Evolutionary conservation across 2,329 filamentous ascomycete species (phyloP).

Genomic region (Phyllosticta citrichinensis): DNA sequence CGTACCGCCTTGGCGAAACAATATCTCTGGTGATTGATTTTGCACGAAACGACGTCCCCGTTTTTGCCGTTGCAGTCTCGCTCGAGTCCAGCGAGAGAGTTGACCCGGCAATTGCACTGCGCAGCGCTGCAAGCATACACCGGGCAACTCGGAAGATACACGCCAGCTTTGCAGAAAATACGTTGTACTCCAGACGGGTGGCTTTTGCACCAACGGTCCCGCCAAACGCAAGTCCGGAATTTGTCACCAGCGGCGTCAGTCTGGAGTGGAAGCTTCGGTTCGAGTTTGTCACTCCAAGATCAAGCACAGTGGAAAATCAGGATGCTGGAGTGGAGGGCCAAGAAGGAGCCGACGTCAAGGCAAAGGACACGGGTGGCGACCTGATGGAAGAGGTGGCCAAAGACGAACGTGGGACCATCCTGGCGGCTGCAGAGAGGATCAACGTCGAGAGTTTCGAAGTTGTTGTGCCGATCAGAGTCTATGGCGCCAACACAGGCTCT

Average conservation of each 20-base stretch:
- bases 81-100: conserved; percentile 83
- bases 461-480: conserved; percentile 72
- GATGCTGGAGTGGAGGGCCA: conserved; percentile 21
- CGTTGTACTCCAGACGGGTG: conserved; percentile 67
- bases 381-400: conserved; percentile 70
- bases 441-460: conserved; percentile 87
- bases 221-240: conserved; percentile 73
- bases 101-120: conserved; percentile 67
- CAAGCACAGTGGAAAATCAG: conserved; percentile 6
- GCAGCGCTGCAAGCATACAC: conserved; percentile 76
- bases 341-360: conserved; percentile 17
- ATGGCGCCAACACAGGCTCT: conserved; percentile 45
- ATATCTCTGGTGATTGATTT: conserved; percentile 82
- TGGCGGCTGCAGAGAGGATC: conserved; percentile 68
- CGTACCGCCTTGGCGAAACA: conserved; percentile 81
- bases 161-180: conserved; percentile 63
- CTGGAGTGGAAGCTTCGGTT: conserved; percentile 83
- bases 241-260: conserved; percentile 79
- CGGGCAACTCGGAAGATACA: conserved; percentile 78
- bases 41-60: conserved; percentile 57
- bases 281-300: conserved; percentile 77
- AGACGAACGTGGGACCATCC: conserved; percentile 67
- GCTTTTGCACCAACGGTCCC: conserved; percentile 80
- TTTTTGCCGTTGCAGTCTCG: conserved; percentile 73
- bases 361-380: conserved; percentile 8